A percentile compares a stretch with the other conserved stretches of the same genome.
Conservation (phyloP, 352 stramenopile genomes). For the Phytophthora meadii region DNA sequence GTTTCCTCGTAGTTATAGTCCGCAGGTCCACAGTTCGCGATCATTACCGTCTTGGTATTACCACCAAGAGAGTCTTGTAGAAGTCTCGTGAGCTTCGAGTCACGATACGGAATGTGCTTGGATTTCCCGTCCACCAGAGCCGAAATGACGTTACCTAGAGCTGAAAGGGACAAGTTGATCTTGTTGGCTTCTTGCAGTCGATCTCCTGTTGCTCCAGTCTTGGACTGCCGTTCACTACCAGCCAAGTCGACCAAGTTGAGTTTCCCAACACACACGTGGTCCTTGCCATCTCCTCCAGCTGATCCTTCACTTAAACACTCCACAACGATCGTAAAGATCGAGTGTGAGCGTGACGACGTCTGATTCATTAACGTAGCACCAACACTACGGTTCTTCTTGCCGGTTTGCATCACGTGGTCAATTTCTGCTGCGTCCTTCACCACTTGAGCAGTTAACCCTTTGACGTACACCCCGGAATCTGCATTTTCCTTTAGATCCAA, state of each 20-base stretch:
- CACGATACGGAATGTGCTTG: constrained; percentile 88
- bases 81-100: constrained; percentile 98
- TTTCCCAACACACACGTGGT: constrained; percentile 96
- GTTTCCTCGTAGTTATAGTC: constrained; percentile 99
- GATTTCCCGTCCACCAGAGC: constrained; percentile 87
- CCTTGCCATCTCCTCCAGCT: constrained; percentile 68
- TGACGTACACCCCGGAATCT: constrained; percentile 92
- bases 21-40: constrained; percentile 96
- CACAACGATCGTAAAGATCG: constrained; percentile 97
- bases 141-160: constrained; percentile 89
- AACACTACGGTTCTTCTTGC: constrained; percentile 96
- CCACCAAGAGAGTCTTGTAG: constrained; percentile 97
- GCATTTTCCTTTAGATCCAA: constrained; percentile 93
- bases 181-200: constrained; percentile 84
- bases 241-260: constrained; percentile 94
- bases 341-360: constrained; percentile 96
- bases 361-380: constrained; percentile 98
- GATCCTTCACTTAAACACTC: constrained; percentile 86
- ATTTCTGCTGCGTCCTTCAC: constrained; percentile 93
- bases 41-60: constrained; percentile 99
- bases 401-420: constrained; percentile 92
- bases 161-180: constrained; percentile 83
- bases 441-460: constrained; percentile 86
- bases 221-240: constrained; percentile 75
- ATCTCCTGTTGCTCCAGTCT: constrained; percentile 76